These are phyloP conservation scores for Boletus speciosus DNA, from an alignment of 768 basidiomycete species.

Conservation along the genomic window DNA sequence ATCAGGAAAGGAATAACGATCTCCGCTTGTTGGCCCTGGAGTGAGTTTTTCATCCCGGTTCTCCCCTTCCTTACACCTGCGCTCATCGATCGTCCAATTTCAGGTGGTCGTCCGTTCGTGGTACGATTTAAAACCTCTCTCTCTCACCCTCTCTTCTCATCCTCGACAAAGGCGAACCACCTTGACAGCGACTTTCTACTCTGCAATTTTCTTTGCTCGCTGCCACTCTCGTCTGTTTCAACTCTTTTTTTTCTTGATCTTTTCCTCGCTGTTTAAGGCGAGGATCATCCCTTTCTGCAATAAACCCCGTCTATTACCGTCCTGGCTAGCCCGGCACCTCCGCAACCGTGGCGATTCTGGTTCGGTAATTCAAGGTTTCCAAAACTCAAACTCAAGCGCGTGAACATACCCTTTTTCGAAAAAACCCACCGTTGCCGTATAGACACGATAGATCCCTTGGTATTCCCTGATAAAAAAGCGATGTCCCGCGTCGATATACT, in stretches of 20 bases:
- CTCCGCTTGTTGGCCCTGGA: constrained; percentile 79
- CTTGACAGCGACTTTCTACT: constrained; percentile 46
- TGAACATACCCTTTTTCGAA: constrained; percentile 24
- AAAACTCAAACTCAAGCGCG: constrained; percentile 23
- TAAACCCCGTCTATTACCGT: constrained; percentile 45
- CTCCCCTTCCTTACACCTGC: constrained; percentile 10
- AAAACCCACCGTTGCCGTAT: constrained; percentile 24
- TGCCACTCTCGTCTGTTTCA: constrained; percentile 4
- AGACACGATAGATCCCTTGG: constrained; percentile 22
- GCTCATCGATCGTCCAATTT: constrained; percentile 14
- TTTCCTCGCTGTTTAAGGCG: constrained; percentile 72
- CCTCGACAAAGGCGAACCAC: constrained; percentile 65
- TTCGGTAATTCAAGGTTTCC: constrained; percentile 58
- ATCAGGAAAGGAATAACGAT: constrained; percentile 74
- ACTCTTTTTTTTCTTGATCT: constrained; percentile 29
- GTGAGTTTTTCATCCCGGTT: constrained; percentile 42
- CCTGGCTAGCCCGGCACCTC: constrained; percentile 59
- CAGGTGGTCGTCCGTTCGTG: constrained; percentile 80
- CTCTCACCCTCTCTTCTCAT: constrained; percentile 13
- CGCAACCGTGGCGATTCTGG: constrained; percentile 71
- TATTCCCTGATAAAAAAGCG: constrained; percentile 27
- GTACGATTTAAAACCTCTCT: constrained; percentile 38
- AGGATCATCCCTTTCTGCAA: constrained; percentile 65
- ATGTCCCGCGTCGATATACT: constrained; percentile 63
- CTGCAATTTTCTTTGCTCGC: constrained; percentile 7